These are phyloP conservation scores for Cucurbita argyrosperma DNA, from an alignment of 306 rosid species.

Conservation along the genomic window DNA sequence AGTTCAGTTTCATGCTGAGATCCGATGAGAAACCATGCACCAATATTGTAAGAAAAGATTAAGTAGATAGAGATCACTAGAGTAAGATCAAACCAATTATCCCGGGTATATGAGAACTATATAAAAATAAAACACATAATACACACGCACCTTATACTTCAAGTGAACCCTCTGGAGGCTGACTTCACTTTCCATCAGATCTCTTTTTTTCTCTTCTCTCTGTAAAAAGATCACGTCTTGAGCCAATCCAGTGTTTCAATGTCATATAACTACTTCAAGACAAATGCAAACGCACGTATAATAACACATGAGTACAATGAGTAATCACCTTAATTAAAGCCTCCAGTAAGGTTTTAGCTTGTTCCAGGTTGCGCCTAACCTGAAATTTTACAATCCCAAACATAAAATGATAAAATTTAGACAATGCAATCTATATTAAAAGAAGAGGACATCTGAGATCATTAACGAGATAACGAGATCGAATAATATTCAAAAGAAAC, in stretches of 20 bases:
- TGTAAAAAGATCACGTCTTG: slow-evolving; percentile 21
- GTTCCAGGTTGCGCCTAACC: slow-evolving; percentile 98
- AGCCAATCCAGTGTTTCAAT: slow-evolving; percentile 10
- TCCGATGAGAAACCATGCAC: background rate
- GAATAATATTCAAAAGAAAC: background rate
- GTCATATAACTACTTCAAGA: background rate
- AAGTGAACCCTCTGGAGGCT: slow-evolving; percentile 80
- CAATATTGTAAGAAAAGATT: background rate
- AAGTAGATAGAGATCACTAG: background rate
- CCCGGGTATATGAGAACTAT: background rate
- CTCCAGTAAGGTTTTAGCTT: slow-evolving; percentile 83
- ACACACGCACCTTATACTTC: slow-evolving; percentile 63
- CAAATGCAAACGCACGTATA: background rate
- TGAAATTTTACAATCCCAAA: slow-evolving; percentile 16
- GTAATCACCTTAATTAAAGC: slow-evolving; percentile 69
- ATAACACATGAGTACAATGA: slow-evolving; percentile 6
- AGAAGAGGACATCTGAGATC: background rate
- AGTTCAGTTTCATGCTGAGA: slow-evolving; percentile 41
- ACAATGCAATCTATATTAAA: background rate
- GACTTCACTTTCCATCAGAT: slow-evolving; percentile 86
- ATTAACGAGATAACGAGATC: background rate
- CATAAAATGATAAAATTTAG: background rate
- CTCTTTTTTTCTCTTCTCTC: slow-evolving; percentile 91
- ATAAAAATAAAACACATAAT: background rate
- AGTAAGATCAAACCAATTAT: background rate